Evolutionary conservation across 345 rosid species (phyloP), one percentile per base, ranked within the genome.

Genomic region (Aegle marmelos): DNA sequence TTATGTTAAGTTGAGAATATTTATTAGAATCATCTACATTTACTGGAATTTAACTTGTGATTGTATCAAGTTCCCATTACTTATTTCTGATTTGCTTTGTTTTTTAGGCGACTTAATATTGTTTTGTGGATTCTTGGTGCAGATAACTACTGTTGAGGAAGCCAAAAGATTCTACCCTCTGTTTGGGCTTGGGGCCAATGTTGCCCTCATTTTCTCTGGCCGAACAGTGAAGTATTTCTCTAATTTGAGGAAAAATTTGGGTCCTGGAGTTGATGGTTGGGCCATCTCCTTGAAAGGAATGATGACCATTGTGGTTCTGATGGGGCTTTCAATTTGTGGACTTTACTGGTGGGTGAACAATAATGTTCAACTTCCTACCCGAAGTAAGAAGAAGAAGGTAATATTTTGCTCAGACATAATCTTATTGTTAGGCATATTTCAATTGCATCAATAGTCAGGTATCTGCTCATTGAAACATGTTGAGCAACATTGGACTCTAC

Each of bases 211-310:
- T 64, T 95, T 95, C 86, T 95, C 99, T 1, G 98, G 99, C 54
- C 83, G 99, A 80, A 95, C 99, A 54, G 99, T 95, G 66, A 95
- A 95, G 80, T 95, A 95, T 79, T 93, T 95, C 86, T 95, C 99
- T 41, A 93, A 90, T 63, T 72, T 95, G 91, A 92, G 99, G 77
- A 79, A 88, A 76, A 87, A 76, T 81, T 86, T 95, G 88, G 99
- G 97, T 37, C 99, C 99, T 80, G 98, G 99, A 80, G 97, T 95
- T 77, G 99, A 95, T 87, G 99, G 99, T 54, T 95, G 99, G 99
- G 98, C 99, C 60, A 68, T 93, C 79, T 93, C 99, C 74, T 87
- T 95, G 78, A 93, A 91, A 84, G 99, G 82, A 19, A 95, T 95
- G 99, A 95, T 95, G 98, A 92, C 93, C 85, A 93, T 95, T 70